phyloP scores from a whole-genome alignment of 2,329 filamentous ascomycete genomes.

The Epichloe elymi region DNA sequence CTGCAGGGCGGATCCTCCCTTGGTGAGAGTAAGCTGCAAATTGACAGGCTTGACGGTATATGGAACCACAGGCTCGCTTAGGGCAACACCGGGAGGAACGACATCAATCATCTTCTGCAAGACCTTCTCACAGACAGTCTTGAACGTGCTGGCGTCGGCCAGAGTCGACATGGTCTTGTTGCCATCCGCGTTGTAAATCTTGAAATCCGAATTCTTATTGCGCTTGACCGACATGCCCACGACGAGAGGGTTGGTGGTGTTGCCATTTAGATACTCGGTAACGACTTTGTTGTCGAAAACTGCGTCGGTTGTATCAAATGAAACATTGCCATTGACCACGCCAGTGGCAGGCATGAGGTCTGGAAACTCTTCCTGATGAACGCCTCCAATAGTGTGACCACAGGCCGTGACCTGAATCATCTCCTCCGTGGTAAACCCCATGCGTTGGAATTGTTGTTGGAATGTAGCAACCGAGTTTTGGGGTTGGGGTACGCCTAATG shows the following conservation, averaged over 20 bases:
- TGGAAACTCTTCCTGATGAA: conserved; percentile 41
- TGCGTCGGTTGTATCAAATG: conserved; percentile 34
- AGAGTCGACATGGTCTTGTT: conserved; percentile 41
- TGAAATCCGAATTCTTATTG: conserved; percentile 39
- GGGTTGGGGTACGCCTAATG: conserved; percentile 40
- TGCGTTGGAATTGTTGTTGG: conserved; percentile 39
- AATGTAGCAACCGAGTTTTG: conserved; percentile 41
- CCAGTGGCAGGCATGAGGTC: conserved; percentile 34
- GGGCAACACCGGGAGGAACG: conserved; percentile 35
- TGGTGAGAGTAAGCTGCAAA: conserved; percentile 39
- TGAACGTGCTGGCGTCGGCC: conserved; percentile 30
- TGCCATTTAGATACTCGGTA: conserved; percentile 41
- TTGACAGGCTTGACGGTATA: conserved; percentile 48
- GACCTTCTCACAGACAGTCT: conserved; percentile 33
- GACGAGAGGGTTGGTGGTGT: conserved; percentile 41
- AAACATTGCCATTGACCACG: conserved; percentile 27
- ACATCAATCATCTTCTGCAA: conserved; percentile 50
- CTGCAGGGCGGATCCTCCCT: conserved; percentile 32
- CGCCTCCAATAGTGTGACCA: conserved; percentile 47
- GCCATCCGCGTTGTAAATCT: conserved; percentile 40
- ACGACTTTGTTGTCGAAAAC: conserved; percentile 44
- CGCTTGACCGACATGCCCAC: conserved; percentile 33
- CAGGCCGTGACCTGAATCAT: conserved; percentile 50
- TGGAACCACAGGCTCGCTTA: conserved; percentile 38
- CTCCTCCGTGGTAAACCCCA: conserved; percentile 41